phyloP scores from a whole-genome alignment of 768 basidiomycete species.

The Rickenella mellea region DNA sequence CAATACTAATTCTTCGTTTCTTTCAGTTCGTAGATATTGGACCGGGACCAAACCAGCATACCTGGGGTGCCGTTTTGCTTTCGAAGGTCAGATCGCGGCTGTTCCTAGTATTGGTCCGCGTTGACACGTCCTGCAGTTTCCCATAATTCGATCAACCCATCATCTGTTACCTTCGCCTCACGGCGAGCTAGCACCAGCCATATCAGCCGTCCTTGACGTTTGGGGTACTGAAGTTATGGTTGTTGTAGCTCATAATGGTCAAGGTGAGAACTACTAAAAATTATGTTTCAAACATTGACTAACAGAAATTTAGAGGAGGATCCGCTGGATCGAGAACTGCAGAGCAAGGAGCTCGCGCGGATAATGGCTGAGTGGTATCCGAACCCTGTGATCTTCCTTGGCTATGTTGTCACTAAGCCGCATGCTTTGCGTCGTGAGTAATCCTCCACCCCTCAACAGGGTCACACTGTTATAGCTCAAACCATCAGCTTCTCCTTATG shows the following conservation, averaged over 20 bases:
- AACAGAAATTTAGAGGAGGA: conserved; percentile 58
- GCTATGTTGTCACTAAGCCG: conserved; percentile 72
- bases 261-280: conserved; percentile 41
- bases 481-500: conserved; percentile 59
- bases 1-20: conserved; percentile 1
- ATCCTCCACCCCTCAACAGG: neutral
- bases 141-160: conserved; percentile 79
- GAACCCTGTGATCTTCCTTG: conserved; percentile 68
- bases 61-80: conserved; percentile 79
- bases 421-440: conserved; percentile 51
- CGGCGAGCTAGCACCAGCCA: conserved; percentile 84
- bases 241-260: conserved; percentile 86
- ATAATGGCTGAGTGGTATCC: conserved; percentile 67
- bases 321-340: conserved; percentile 78
- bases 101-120: too few relatives aligned
- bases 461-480: conserved; percentile 5
- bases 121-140: conserved; percentile 58
- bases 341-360: conserved; percentile 69
- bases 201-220: conserved; percentile 75
- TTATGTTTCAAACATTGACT: neutral
- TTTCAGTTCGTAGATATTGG: conserved; percentile 77
- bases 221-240: conserved; percentile 73
- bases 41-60: conserved; percentile 81
- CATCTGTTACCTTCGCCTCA: conserved; percentile 80
- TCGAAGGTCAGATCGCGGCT: too few relatives aligned